These are phyloP conservation scores for Xylaria longipes DNA, from an alignment of 495 filamentous ascomycete genomes.

Conservation along the genomic window DNA sequence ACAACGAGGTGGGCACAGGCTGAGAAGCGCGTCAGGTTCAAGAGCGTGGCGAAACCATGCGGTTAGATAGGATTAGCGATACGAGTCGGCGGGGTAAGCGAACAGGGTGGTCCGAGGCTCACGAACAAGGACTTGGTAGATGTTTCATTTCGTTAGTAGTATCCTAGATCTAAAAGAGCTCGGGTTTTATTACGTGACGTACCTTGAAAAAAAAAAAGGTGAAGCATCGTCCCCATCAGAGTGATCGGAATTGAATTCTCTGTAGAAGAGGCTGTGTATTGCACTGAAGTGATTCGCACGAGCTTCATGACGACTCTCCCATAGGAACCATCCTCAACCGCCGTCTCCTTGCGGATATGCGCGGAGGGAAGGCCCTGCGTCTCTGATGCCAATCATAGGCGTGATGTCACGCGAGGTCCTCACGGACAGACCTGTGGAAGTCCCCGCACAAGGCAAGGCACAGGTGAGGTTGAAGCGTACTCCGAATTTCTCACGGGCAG, in stretches of 20 bases:
- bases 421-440: slow-evolving; percentile 71
- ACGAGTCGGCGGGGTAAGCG: background rate
- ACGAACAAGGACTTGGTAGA: background rate
- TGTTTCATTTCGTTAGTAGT: slow-evolving; percentile 46
- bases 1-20: background rate
- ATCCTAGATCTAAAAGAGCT: slow-evolving; percentile 37
- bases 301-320: slow-evolving; percentile 95
- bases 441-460: slow-evolving; percentile 45
- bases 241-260: slow-evolving; percentile 93
- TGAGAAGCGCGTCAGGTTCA: background rate
- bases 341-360: slow-evolving; percentile 51
- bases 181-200: slow-evolving; percentile 46
- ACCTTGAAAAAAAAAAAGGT: slow-evolving; percentile 61
- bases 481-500: slow-evolving; percentile 99
- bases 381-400: slow-evolving; percentile 99
- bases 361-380: slow-evolving; percentile 71
- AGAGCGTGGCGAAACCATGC: background rate
- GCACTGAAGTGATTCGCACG: slow-evolving; percentile 95
- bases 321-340: slow-evolving; percentile 61
- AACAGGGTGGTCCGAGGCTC: background rate
- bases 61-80: background rate
- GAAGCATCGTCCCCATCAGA: slow-evolving; percentile 51
- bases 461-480: slow-evolving; percentile 81
- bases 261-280: slow-evolving; percentile 93
- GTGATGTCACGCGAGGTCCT: slow-evolving; percentile 92